These are phyloP conservation scores for Carex arenaria DNA, from an alignment of 202 grass and related monocot species.

Conservation along the genomic window DNA sequence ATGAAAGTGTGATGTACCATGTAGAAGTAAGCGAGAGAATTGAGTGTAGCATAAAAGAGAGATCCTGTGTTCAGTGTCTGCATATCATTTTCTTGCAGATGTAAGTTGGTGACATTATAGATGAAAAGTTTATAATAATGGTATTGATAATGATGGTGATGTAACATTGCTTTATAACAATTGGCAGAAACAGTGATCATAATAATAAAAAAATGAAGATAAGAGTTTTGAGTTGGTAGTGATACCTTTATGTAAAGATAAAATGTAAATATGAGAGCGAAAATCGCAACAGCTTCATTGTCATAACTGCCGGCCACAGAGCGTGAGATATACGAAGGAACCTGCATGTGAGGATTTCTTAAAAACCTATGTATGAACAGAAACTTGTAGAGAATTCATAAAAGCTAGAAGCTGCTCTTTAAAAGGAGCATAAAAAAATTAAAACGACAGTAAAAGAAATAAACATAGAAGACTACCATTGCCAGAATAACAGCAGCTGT, in stretches of 20 bases:
- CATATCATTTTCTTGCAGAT: conserved; percentile 28
- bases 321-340: conserved; percentile 97
- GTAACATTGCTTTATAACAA: background rate
- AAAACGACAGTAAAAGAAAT: background rate
- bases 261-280: conserved; percentile 96
- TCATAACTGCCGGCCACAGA: conserved; percentile 99
- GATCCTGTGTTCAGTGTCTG: conserved; percentile 98
- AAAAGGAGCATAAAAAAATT: background rate
- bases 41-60: conserved; percentile 95
- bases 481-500: conserved; percentile 87
- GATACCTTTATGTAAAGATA: conserved; percentile 99
- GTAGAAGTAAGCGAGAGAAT: conserved; percentile 98
- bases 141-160: background rate
- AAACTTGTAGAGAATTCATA: background rate
- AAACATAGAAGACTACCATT: conserved; percentile 52
- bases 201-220: conserved; percentile 5
- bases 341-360: conserved; percentile 36
- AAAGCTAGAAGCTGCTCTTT: background rate
- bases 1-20: conserved; percentile 58
- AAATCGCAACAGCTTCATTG: conserved; percentile 99
- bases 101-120: background rate
- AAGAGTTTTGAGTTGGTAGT: conserved; percentile 4
- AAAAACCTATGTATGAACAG: background rate
- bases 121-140: background rate
- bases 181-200: background rate